phyloP scores from a whole-genome alignment of 768 basidiomycete genomes.

The Hemileccinum rubropunctum region DNA sequence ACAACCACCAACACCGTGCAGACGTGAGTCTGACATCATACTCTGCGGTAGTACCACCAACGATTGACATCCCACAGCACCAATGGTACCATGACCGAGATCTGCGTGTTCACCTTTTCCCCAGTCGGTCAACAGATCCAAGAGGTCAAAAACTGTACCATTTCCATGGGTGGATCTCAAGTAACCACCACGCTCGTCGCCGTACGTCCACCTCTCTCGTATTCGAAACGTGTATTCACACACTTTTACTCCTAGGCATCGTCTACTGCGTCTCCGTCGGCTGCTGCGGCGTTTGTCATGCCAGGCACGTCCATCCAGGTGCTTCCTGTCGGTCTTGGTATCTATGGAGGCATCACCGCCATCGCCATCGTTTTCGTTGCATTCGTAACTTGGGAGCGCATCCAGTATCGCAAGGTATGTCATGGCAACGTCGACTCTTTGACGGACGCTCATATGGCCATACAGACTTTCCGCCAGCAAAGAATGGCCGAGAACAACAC shows the following conservation, averaged over 20 bases:
- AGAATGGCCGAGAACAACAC: slow-evolving; percentile 63
- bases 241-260: slow-evolving; percentile 17
- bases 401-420: slow-evolving; percentile 79
- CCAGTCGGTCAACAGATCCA: slow-evolving; percentile 51
- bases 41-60: background rate
- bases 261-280: slow-evolving; percentile 27
- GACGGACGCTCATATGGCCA: slow-evolving; percentile 1
- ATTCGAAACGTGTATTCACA: slow-evolving; percentile 7
- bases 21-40: slow-evolving; percentile 35
- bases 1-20: slow-evolving; percentile 35
- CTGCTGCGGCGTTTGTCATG: slow-evolving; percentile 47
- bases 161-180: slow-evolving; percentile 28
- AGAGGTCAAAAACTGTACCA: slow-evolving; percentile 53
- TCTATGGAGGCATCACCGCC: slow-evolving; percentile 83
- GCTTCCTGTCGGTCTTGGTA: slow-evolving; percentile 77
- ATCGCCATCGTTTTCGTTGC: slow-evolving; percentile 80
- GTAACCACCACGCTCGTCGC: slow-evolving; percentile 10
- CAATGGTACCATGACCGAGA: slow-evolving; percentile 51
- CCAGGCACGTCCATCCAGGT: slow-evolving; percentile 76
- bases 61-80: slow-evolving; percentile 31
- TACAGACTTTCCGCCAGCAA: slow-evolving; percentile 69
- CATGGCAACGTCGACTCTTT: slow-evolving; percentile 1
- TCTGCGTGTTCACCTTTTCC: slow-evolving; percentile 57
- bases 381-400: slow-evolving; percentile 83
- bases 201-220: slow-evolving; percentile 11